A percentile compares a stretch with the other conserved stretches of the same genome.
phyloP scores from a whole-genome alignment of 306 rosid genomes.

The Prinsepia uniflora region DNA sequence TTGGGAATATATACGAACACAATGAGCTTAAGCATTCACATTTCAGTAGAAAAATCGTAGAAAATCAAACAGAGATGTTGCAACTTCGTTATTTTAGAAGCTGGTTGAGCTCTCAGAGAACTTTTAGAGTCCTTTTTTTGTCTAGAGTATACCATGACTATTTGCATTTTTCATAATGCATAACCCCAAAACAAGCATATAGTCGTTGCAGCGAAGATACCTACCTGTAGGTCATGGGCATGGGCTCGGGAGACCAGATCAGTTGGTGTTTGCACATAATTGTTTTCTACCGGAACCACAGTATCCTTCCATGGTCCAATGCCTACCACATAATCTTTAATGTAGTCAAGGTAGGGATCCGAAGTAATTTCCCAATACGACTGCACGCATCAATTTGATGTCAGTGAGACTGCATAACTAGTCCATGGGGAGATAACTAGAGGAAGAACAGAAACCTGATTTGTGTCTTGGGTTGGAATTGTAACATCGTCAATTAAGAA shows the following conservation, averaged over 20 bases:
- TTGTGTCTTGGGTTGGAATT: conserved; percentile 70
- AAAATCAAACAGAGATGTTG: not conserved
- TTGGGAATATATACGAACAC: not conserved
- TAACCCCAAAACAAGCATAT: not conserved
- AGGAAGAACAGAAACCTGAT: conserved; percentile 56
- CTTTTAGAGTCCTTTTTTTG: too few relatives aligned
- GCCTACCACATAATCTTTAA: conserved; percentile 70
- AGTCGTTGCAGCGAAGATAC: conserved; percentile 14
- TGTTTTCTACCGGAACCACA: conserved; percentile 51
- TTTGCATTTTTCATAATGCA: not conserved
- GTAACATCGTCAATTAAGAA: conserved; percentile 60
- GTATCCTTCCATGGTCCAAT: conserved; percentile 98
- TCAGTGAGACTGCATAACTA: not conserved
- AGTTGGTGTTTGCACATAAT: conserved; percentile 52
- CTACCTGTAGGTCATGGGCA: conserved; percentile 77
- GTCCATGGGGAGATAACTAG: conserved; percentile 6
- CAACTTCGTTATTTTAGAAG: too few relatives aligned
- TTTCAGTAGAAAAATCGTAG: not conserved
- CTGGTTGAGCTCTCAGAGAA: too few relatives aligned
- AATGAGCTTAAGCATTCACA: not conserved
- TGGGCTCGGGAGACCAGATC: conserved; percentile 81
- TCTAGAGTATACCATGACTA: not conserved
- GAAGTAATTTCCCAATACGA: conserved; percentile 91
- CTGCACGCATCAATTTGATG: conserved; percentile 43
- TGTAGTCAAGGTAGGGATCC: conserved; percentile 60